Conservation (phyloP, 345 rosid genomes). For the Salix suchowensis region DNA sequence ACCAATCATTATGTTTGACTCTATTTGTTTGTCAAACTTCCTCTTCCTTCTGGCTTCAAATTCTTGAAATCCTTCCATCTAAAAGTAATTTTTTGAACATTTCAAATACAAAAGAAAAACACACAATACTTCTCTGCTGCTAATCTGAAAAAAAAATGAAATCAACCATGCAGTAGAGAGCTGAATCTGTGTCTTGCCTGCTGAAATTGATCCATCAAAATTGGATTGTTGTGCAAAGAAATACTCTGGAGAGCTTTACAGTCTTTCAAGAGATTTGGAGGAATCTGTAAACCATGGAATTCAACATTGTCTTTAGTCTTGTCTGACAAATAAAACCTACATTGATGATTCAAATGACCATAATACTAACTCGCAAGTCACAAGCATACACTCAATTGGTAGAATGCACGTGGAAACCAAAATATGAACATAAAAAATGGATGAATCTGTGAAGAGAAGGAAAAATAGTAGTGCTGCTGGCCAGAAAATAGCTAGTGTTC, state of each 20-base stretch:
- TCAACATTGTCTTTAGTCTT: background rate
- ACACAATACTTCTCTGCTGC: background rate
- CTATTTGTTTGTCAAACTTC: slow-evolving; percentile 94
- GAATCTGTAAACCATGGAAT: slow-evolving; percentile 48
- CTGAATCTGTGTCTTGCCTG: slow-evolving; percentile 42
- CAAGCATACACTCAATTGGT: background rate
- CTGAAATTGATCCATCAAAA: slow-evolving; percentile 91
- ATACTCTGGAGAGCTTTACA: slow-evolving; percentile 87
- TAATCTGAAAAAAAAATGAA: background rate
- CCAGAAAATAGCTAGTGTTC: background rate
- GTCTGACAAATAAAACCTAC: background rate
- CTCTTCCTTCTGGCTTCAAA: slow-evolving; percentile 89
- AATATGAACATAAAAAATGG: background rate
- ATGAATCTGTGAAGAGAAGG: background rate
- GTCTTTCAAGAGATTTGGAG: slow-evolving; percentile 63
- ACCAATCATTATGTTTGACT: slow-evolving; percentile 90
- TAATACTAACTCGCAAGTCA: background rate
- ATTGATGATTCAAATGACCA: background rate
- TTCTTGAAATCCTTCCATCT: slow-evolving; percentile 92
- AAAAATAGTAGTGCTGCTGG: background rate
- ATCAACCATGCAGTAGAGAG: background rate
- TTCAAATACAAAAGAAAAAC: background rate
- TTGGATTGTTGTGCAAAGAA: slow-evolving; percentile 82
- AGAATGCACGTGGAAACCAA: background rate
- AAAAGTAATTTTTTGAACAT: background rate